Conservation (phyloP, 108 stramenopile genomes). For the Bacterosira constricta region DNA sequence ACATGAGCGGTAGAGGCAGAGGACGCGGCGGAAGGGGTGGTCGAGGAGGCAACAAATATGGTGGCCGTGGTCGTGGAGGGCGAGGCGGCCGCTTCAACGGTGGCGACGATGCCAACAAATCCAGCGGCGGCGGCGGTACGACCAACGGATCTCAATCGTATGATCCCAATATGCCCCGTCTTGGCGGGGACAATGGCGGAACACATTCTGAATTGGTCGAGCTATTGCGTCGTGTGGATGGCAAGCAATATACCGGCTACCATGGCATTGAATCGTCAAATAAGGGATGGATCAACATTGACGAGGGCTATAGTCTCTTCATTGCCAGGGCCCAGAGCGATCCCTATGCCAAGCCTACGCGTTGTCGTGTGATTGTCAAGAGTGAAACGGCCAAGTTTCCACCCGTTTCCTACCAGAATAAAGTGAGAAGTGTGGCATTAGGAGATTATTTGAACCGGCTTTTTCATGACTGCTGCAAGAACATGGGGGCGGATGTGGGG, state of each 20-base stretch:
- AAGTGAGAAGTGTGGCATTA: constrained; percentile 70
- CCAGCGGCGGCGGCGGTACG: neutral
- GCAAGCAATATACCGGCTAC: constrained; percentile 86
- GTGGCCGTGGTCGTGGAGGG: constrained; percentile 64
- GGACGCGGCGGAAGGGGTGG: constrained; percentile 33
- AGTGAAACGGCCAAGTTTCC: constrained; percentile 74
- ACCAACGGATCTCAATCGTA: constrained; percentile 1
- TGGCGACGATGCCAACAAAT: neutral
- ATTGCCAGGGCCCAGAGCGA: constrained; percentile 89
- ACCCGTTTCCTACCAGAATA: constrained; percentile 65
- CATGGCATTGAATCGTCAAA: constrained; percentile 84
- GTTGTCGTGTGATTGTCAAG: constrained; percentile 78
- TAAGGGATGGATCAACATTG: constrained; percentile 60
- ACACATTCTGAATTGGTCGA: constrained; percentile 67
- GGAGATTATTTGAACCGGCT: constrained; percentile 84
- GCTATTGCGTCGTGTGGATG: constrained; percentile 76
- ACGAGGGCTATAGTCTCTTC: constrained; percentile 62
- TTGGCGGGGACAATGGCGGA: constrained; percentile 52
- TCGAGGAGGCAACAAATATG: constrained; percentile 67
- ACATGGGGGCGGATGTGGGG: constrained; percentile 79
- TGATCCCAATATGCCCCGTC: constrained; percentile 27
- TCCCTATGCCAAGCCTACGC: constrained; percentile 94
- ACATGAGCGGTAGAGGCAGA: constrained; percentile 4
- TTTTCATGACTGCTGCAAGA: constrained; percentile 61
- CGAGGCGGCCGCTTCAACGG: constrained; percentile 25